Evolutionary conservation across 2,329 filamentous ascomycete species (phyloP), one percentile per base, ranked within the genome.

Genomic region (Colletotrichum sp.): DNA sequence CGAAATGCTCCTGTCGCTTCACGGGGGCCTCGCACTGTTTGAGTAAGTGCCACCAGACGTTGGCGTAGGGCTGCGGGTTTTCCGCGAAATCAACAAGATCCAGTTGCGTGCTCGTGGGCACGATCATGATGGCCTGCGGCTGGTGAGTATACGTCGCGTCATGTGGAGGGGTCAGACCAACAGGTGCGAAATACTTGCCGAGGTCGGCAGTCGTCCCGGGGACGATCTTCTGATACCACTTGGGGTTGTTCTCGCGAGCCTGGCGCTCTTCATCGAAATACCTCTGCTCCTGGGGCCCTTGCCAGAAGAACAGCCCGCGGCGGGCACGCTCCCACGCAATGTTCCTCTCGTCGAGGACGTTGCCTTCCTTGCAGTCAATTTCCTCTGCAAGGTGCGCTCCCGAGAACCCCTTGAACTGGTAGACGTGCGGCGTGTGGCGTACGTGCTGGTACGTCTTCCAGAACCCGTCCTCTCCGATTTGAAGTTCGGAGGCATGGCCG

Each of bases 401-500:
- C 4, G n/a, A 15, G 34, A 66, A 73, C 18, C 8, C 65, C 9
- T 34, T 68, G 34, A 73, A 60, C 13, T 76, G 65, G 21, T 30
- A 30, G 21, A 76, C 52, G 16, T 43, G 61, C 5, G 73, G 70
- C 6, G 43, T 52, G 65, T 76, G 73, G 10, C 24, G 61, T 24
- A 76, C 70, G 43, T 76, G 64, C 24, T 76, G 73, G 38, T 69
- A 73, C 16, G 64, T 21, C 36, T 73, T 73, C 73, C 73, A 73
- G 18, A 12, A 65, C 24, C 70, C 56, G 8, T 38, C 52, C 15
- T 73, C 64, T 26, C 21, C 21, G 15, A 26, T 12, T 24, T 52
- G 65, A 18, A 18, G 26, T 21, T 62, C 21, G 1, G 28, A 15
- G 7, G 13, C n/a, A 18, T 30, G 34, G 10, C 43, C 65, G 18